Percentiles rank a stretch among this genome's conserved stretches.
phyloP scores from a whole-genome alignment of 2,329 filamentous ascomycete genomes.

The Metarhizium humberi region DNA sequence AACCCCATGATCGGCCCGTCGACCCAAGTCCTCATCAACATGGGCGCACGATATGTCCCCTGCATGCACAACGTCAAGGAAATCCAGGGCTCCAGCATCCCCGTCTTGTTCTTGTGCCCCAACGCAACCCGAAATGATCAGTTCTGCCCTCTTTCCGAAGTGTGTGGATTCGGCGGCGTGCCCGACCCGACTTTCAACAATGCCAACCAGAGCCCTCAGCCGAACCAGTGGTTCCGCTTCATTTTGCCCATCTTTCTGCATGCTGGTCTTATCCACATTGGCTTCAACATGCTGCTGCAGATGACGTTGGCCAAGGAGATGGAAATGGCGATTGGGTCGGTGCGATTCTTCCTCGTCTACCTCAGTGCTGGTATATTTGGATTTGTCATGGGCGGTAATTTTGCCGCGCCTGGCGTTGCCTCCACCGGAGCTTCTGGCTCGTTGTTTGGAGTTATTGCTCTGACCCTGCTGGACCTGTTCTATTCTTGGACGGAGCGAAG shows the following conservation, averaged over 20 bases:
- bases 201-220: slow-evolving; percentile 45
- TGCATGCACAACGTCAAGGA: slow-evolving; percentile 83
- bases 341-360: slow-evolving; percentile 86
- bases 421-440: slow-evolving; percentile 85
- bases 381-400: slow-evolving; percentile 91
- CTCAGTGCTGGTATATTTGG: slow-evolving; percentile 89
- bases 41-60: slow-evolving; percentile 85
- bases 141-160: slow-evolving; percentile 62
- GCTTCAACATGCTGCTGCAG: slow-evolving; percentile 89
- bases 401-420: slow-evolving; percentile 69
- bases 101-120: slow-evolving; percentile 68
- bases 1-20: slow-evolving; percentile 98
- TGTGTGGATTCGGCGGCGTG: slow-evolving; percentile 75
- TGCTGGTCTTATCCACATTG: slow-evolving; percentile 87
- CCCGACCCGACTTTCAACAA: slow-evolving; percentile 55
- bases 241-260: slow-evolving; percentile 94
- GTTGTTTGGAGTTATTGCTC: slow-evolving; percentile 84
- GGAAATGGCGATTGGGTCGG: slow-evolving; percentile 78
- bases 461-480: slow-evolving; percentile 79
- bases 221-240: slow-evolving; percentile 96
- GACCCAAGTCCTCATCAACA: slow-evolving; percentile 83
- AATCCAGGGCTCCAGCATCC: slow-evolving; percentile 43
- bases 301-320: slow-evolving; percentile 86
- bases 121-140: slow-evolving; percentile 57
- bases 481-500: slow-evolving; percentile 83